phyloP scores from a whole-genome alignment of 1,139 yeast genomes.

The Kodamaea arcana region DNA sequence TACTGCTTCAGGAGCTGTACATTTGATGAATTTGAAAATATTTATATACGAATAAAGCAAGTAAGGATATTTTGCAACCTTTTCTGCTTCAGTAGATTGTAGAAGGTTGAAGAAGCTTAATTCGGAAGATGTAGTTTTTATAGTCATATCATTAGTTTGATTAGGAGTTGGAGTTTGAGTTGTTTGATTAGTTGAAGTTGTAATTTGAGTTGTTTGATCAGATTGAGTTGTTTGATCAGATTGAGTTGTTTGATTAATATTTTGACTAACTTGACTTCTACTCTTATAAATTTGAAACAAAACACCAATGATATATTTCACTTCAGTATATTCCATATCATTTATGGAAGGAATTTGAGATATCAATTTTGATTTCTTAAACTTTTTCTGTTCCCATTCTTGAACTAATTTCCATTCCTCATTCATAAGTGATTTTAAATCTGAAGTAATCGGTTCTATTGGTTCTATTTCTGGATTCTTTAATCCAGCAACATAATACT shows the following conservation, averaged over 20 bases:
- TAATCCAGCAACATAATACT: conserved; percentile 19
- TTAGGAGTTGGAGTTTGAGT: too few relatives aligned
- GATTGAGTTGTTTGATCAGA: not conserved
- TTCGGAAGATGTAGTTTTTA: too few relatives aligned
- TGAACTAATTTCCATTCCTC: conserved; percentile 27
- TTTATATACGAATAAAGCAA: conserved; percentile 47
- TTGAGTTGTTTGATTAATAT: conserved; percentile 4
- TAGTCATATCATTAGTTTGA: too few relatives aligned
- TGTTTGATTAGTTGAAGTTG: too few relatives aligned
- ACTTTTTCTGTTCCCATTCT: conserved; percentile 34
- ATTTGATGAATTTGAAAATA: conserved; percentile 48
- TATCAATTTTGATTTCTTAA: conserved; percentile 27
- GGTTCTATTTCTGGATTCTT: conserved; percentile 20
- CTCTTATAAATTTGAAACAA: conserved; percentile 23
- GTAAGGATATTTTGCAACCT: conserved; percentile 47
- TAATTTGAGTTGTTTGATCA: conserved; percentile 1
- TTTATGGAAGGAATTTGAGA: conserved; percentile 30
- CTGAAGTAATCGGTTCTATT: conserved; percentile 19
- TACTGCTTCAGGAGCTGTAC: conserved; percentile 37
- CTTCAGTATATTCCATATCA: conserved; percentile 36
- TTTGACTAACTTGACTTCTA: conserved; percentile 16
- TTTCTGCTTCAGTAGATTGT: conserved; percentile 55
- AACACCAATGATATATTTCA: conserved; percentile 32
- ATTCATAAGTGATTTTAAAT: conserved; percentile 16
- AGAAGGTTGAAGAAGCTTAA: conserved; percentile 36